A percentile compares a stretch with the other conserved stretches of the same genome.
Conservation (phyloP, 345 rosid species). For the Pelargonium nanum region DNA sequence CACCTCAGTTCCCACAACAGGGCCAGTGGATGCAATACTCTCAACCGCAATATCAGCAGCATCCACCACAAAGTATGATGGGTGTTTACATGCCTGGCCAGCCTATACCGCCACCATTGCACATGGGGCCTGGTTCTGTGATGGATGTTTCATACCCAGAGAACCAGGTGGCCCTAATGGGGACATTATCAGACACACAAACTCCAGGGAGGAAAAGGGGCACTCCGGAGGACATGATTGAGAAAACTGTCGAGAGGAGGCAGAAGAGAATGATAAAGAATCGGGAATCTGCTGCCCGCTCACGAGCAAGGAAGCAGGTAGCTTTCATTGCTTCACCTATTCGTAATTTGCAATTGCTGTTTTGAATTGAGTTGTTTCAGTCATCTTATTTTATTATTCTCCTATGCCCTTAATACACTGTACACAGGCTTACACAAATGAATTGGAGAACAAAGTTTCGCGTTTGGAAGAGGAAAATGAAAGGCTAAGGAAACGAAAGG, state of each 20-base stretch:
- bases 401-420: too few relatives aligned
- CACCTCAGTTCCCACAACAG: conserved; percentile 2
- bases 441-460: conserved; percentile 87
- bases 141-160: conserved; percentile 7
- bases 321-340: background rate
- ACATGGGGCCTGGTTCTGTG: background rate
- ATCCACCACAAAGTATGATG: conserved; percentile 5
- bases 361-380: background rate
- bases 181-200: conserved; percentile 35
- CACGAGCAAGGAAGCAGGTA: conserved; percentile 17
- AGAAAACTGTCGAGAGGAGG: conserved; percentile 17
- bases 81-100: background rate
- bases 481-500: conserved; percentile 80
- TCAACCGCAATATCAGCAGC: background rate
- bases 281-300: conserved; percentile 16
- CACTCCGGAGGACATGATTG: background rate
- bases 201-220: background rate
- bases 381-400: conserved; percentile 2
- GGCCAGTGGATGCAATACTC: conserved; percentile 14
- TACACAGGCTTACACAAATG: conserved; percentile 88
- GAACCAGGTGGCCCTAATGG: conserved; percentile 28
- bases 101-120: conserved; percentile 1
- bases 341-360: background rate
- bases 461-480: conserved; percentile 88
- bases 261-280: conserved; percentile 19